phyloP scores from a whole-genome alignment of 768 basidiomycete species.

The Mycena pura region DNA sequence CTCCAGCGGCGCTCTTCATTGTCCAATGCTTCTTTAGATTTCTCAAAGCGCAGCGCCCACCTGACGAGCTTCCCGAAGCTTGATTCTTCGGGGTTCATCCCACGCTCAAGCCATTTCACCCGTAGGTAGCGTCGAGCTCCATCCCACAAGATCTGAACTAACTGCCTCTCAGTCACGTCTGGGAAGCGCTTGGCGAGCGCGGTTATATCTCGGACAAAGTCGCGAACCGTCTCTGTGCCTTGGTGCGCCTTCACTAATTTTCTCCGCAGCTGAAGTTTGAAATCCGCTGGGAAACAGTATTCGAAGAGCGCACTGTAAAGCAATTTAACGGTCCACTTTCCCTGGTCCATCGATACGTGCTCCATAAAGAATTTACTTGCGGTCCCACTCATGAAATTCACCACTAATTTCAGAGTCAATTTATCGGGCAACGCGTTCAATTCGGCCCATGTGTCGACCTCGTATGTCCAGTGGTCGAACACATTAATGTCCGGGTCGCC shows the following conservation, averaged over 20 bases:
- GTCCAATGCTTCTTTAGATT: not conserved
- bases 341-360: not conserved
- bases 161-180: not conserved
- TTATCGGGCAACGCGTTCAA: not conserved
- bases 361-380: slow-evolving; percentile 12
- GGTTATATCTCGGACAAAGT: not conserved
- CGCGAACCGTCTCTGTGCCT: not conserved
- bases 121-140: not conserved
- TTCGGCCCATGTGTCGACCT: slow-evolving; percentile 3
- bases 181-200: not conserved
- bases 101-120: not conserved
- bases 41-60: not conserved
- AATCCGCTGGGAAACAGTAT: not conserved
- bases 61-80: not conserved
- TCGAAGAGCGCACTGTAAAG: not conserved
- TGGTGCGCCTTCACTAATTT: not conserved
- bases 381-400: slow-evolving; percentile 1
- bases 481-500: slow-evolving; percentile 3
- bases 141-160: slow-evolving; percentile 2
- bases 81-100: not conserved
- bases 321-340: not conserved
- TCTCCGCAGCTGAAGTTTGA: not conserved
- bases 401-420: not conserved
- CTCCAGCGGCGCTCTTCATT: too few relatives aligned
- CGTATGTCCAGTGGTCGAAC: slow-evolving; percentile 6